Conservation (phyloP, 2,329 filamentous ascomycete species). For the Talaromyces sp. region DNA sequence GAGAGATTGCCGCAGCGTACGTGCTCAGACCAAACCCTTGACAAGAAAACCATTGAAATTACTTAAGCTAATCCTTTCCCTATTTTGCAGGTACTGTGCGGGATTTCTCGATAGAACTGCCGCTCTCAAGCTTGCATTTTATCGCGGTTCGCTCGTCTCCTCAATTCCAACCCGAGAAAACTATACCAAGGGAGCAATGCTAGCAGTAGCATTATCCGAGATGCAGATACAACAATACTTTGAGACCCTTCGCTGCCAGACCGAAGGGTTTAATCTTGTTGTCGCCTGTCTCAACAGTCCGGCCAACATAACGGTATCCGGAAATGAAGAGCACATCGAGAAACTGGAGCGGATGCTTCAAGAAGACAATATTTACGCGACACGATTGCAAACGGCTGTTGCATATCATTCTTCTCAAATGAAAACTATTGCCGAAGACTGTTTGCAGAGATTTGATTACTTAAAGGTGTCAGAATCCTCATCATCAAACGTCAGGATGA, state of each 20-base stretch:
- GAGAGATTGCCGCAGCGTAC: constrained; percentile 32
- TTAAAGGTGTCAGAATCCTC: not conserved
- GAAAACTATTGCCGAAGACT: constrained; percentile 7
- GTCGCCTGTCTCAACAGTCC: not conserved
- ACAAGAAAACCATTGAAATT: not conserved
- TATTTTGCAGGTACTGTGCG: constrained; percentile 20
- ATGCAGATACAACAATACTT: not conserved
- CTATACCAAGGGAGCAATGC: not conserved
- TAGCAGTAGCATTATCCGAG: constrained; percentile 21
- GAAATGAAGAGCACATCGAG: not conserved
- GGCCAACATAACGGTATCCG: not conserved
- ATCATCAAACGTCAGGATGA: constrained; percentile 17
- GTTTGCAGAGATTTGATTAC: not conserved
- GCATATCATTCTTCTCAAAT: constrained; percentile 28
- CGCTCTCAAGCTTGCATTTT: not conserved
- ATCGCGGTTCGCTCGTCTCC: not conserved
- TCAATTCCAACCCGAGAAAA: not conserved
- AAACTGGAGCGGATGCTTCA: not conserved
- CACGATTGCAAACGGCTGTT: constrained; percentile 22
- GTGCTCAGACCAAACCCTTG: constrained; percentile 13
- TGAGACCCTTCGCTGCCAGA: not conserved
- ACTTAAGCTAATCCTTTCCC: constrained; percentile 4
- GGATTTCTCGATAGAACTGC: not conserved
- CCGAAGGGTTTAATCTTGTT: not conserved
- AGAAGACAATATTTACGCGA: constrained; percentile 17